Percentiles rank a stretch among this genome's conserved stretches.
Evolutionary conservation across 805 yeast genomes (phyloP).

Genomic region (Peterozyma xylosa): DNA sequence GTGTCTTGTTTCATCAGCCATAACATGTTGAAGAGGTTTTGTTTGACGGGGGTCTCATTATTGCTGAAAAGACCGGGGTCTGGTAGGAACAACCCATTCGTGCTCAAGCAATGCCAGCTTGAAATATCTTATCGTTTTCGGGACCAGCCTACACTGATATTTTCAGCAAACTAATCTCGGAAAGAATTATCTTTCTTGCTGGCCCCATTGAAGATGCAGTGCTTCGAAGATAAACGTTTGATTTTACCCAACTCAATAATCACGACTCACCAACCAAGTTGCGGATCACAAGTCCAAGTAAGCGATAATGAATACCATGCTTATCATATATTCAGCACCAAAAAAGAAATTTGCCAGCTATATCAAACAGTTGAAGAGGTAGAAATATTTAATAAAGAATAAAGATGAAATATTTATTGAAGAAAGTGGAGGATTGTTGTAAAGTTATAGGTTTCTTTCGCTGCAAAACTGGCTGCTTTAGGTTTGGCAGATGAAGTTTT

Average conservation of each 20-base stretch:
- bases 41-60: too few species aligned
- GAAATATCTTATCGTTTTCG: not conserved
- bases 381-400: too few species aligned
- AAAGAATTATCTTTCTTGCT: conserved; percentile 11
- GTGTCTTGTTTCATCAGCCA: too few species aligned
- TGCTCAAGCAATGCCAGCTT: not conserved
- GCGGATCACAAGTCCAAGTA: conserved; percentile 23
- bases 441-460: conserved; percentile 17
- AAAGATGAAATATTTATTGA: too few species aligned
- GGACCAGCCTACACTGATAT: conserved; percentile 5
- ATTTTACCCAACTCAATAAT: conserved; percentile 23
- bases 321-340: conserved; percentile 20
- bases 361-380: conserved; percentile 14
- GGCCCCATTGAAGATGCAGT: conserved; percentile 15
- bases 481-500: conserved; percentile 25
- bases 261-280: conserved; percentile 26
- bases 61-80: too few species aligned
- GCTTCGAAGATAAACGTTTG: conserved; percentile 21
- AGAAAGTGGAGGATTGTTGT: conserved; percentile 13
- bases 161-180: conserved; percentile 9
- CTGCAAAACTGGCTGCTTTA: conserved; percentile 20
- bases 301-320: conserved; percentile 27
- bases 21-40: too few species aligned
- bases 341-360: conserved; percentile 18
- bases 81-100: too few species aligned